These are phyloP conservation scores for Neophaeococcomyces aloes DNA, from an alignment of 2,329 filamentous ascomycete species.

Conservation along the genomic window DNA sequence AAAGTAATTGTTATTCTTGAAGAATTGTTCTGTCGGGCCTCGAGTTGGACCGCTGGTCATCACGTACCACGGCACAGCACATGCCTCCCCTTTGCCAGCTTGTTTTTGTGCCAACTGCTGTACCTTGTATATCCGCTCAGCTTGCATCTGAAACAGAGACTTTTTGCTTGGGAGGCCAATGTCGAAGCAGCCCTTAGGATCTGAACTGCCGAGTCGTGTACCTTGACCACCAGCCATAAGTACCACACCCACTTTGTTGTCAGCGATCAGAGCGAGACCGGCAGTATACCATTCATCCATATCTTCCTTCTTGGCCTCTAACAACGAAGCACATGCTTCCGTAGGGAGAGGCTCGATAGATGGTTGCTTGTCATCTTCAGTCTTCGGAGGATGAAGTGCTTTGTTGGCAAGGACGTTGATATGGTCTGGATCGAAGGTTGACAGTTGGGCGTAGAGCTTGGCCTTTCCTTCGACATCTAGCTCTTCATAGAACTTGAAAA, in stretches of 20 bases:
- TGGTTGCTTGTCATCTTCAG: slow-evolving; percentile 37
- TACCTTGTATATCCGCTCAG: slow-evolving; percentile 79
- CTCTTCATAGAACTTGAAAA: slow-evolving; percentile 78
- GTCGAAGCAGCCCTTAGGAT: slow-evolving; percentile 94
- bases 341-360: slow-evolving; percentile 79
- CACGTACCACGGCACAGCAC: slow-evolving; percentile 87
- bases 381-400: slow-evolving; percentile 65
- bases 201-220: slow-evolving; percentile 85
- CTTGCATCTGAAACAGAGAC: slow-evolving; percentile 95
- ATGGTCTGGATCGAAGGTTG: slow-evolving; percentile 67
- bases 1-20: slow-evolving; percentile 82
- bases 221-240: slow-evolving; percentile 97
- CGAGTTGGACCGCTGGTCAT: slow-evolving; percentile 97
- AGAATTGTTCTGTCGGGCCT: slow-evolving; percentile 85
- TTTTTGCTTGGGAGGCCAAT: slow-evolving; percentile 89
- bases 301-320: slow-evolving; percentile 72
- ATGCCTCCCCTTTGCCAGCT: slow-evolving; percentile 46
- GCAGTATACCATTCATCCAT: slow-evolving; percentile 73
- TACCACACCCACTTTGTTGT: slow-evolving; percentile 70
- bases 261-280: slow-evolving; percentile 54
- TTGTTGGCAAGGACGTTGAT: slow-evolving; percentile 80
- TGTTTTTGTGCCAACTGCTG: slow-evolving; percentile 69
- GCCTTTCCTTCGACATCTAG: slow-evolving; percentile 65
- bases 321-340: slow-evolving; percentile 74
- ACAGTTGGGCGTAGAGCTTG: slow-evolving; percentile 69